Evolutionary conservation across 768 basidiomycete genomes (phyloP).

Genomic region (Mycena vulgaris): DNA sequence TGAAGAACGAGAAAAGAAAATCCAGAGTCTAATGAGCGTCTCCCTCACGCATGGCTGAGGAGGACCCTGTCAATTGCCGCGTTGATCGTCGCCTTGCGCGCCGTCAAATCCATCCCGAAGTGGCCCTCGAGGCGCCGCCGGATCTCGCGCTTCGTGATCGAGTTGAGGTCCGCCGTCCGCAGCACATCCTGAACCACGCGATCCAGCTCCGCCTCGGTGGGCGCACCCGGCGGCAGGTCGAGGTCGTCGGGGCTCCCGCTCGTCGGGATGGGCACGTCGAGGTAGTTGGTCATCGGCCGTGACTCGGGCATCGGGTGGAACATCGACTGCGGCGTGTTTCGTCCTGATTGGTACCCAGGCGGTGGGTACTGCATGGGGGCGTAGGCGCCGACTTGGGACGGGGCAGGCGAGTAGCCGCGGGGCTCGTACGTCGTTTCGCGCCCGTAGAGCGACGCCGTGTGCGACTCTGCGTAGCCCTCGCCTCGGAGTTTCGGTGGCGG

Average conservation of each 20-base stretch:
- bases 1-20: slow-evolving; percentile 1
- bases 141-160: slow-evolving; percentile 93
- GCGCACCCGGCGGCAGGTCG: slow-evolving; percentile 63
- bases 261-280: slow-evolving; percentile 77
- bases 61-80: slow-evolving; percentile 82
- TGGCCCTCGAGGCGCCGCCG: slow-evolving; percentile 86
- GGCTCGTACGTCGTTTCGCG: slow-evolving; percentile 92
- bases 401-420: slow-evolving; percentile 79
- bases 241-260: slow-evolving; percentile 68
- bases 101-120: slow-evolving; percentile 83
- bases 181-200: slow-evolving; percentile 81
- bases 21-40: background rate
- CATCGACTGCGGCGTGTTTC: slow-evolving; percentile 77
- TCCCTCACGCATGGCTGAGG: slow-evolving; percentile 60
- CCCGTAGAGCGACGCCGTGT: slow-evolving; percentile 86
- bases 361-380: slow-evolving; percentile 56
- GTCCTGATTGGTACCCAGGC: slow-evolving; percentile 83
- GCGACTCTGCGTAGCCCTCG: slow-evolving; percentile 84
- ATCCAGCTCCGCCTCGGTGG: slow-evolving; percentile 82
- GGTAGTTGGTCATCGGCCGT: slow-evolving; percentile 82
- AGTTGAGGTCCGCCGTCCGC: slow-evolving; percentile 86
- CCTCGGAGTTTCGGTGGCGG: slow-evolving; percentile 81
- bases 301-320: slow-evolving; percentile 62
- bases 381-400: slow-evolving; percentile 73
- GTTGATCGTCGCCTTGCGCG: slow-evolving; percentile 83